Evolutionary conservation across 306 rosid genomes (phyloP), one percentile per base, ranked within the genome.

Genomic region (Astragalus glycyphyllos): DNA sequence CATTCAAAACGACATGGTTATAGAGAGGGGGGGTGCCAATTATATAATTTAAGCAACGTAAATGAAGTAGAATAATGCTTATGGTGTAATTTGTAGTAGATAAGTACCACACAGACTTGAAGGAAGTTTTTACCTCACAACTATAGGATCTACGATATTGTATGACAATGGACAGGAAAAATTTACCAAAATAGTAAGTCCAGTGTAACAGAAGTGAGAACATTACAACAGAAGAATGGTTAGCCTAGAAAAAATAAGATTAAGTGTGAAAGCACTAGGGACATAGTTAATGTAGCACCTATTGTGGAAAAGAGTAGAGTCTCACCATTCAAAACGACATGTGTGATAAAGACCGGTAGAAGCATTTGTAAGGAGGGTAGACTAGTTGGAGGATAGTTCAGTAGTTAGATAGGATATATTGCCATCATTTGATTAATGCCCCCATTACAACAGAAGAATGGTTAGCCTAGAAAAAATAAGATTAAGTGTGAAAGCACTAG

Each of bases 11-110:
- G 46, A 35, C 0, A 37, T 11, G 40, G 10, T 7, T 14, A 35
- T 13, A 35, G 47, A 35, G 15, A 34, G 32, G 15, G 49, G 32
- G 32, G 67, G 10, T 40, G 15, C 6, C 3, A 61, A 40, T 9
- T 14, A 16, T 40, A 16, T 32, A 61, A 40, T 5, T 61, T 61
- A 61, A 5, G 15, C 67, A 61, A 5, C 35, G 37, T 41, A 41
- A 1, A 62, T 41, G 35, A 44, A 41, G 42, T 62, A 16, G 37
- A 42, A 37, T 62, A 26, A 62, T 41, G 68, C 68, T 41, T 62
- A 11, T 16, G 50, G 4, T 61, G 32, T 40, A 9, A 16, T 20
- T 20, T 62, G 16, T 20, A 37, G 41, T 34, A 41, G 7, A 41
- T 6, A 41, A 12, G 6, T 11, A 60, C 29, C 49, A 14, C 66